Evolutionary conservation across 192 early-diverging fungal species (phyloP).

Genomic region (Diversispora eburnea): DNA sequence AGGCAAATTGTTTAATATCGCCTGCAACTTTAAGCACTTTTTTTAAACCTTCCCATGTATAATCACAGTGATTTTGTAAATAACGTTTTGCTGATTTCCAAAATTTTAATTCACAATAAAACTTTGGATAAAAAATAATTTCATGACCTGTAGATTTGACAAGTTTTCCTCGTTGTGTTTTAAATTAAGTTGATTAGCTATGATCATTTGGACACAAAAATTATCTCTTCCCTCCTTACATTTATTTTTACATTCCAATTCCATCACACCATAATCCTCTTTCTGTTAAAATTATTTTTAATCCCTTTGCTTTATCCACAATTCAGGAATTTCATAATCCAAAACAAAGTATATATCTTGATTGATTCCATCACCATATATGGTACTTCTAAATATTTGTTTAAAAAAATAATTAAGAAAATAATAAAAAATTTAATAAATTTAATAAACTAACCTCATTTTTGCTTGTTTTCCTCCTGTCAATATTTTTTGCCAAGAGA

Average conservation of each 20-base stretch:
- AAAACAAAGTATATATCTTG: conserved; percentile 2
- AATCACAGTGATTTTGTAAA: conserved; percentile 2
- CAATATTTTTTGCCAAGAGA: conserved; percentile 22
- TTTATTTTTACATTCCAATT: neutral
- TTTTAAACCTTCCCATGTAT: neutral
- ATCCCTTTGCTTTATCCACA: neutral
- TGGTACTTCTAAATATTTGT: neutral
- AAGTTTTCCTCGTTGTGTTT: neutral
- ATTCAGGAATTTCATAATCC: neutral
- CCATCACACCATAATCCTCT: conserved; percentile 10
- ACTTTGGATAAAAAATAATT: conserved; percentile 34
- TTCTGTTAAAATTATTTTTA: conserved; percentile 1
- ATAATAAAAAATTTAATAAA: neutral
- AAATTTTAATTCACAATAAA: conserved; percentile 34
- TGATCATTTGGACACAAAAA: conserved; percentile 26
- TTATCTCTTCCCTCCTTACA: neutral
- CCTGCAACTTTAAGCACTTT: too few relatives aligned
- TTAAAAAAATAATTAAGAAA: neutral
- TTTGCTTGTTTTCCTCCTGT: conserved; percentile 21
- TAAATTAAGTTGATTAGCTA: conserved; percentile 27
- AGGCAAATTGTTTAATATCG: too few relatives aligned
- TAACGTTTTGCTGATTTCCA: conserved; percentile 33
- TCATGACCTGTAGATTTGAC: conserved; percentile 10
- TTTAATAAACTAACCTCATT: conserved; percentile 1
- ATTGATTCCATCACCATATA: neutral